A percentile compares a stretch with the other conserved stretches of the same genome.
Conservation (phyloP, 768 basidiomycete genomes). For the Kwoniella mangroviensis region DNA sequence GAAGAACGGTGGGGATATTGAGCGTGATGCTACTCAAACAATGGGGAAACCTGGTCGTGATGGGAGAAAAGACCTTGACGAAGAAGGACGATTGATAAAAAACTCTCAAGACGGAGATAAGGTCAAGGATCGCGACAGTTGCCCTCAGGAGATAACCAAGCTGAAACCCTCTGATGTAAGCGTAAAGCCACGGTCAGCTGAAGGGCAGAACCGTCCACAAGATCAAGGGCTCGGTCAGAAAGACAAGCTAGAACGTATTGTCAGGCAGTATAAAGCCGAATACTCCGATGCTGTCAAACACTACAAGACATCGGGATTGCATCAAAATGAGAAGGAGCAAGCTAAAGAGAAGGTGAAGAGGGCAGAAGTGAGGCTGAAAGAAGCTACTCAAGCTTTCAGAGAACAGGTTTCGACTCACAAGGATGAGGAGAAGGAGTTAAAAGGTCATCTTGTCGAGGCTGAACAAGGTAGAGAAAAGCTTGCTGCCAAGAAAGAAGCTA, state of each 20-base stretch:
- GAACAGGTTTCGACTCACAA: not conserved
- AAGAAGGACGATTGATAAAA: no score
- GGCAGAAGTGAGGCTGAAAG: conserved; percentile 3
- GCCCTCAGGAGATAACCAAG: no score
- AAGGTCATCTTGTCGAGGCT: not conserved
- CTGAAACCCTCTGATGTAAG: not conserved
- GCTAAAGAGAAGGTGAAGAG: conserved; percentile 6
- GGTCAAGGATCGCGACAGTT: no score
- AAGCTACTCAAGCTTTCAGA: conserved; percentile 2
- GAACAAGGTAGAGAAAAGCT: not conserved
- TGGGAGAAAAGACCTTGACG: no score
- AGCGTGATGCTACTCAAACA: not conserved
- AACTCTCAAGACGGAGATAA: no score
- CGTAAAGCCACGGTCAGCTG: not conserved
- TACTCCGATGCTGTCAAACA: conserved; percentile 7
- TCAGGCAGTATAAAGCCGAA: conserved; percentile 11
- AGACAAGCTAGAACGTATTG: not conserved
- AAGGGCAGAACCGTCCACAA: not conserved
- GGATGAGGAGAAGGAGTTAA: no score
- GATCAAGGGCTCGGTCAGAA: not conserved
- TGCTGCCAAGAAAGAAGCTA: not conserved
- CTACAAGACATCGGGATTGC: not conserved
- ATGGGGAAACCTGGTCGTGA: not conserved
- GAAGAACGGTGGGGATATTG: not conserved
- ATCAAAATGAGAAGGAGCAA: not conserved